Percentiles rank a stretch among this genome's conserved stretches.
Conservation (phyloP, 257 asterid genomes). For the Anisodus acutangulus region DNA sequence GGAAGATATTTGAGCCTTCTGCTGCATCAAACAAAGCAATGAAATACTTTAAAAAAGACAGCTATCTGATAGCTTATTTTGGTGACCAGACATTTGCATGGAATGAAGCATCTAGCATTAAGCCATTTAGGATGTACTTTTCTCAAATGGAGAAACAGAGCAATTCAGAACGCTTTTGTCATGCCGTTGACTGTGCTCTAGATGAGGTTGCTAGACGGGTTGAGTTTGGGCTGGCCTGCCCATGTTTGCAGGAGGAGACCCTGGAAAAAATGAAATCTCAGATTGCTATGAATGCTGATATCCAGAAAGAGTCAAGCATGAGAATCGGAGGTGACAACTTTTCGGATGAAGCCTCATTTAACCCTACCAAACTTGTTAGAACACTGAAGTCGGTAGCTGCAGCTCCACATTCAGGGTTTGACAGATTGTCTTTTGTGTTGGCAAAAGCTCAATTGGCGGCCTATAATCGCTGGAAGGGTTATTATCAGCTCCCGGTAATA, state of each 20-base stretch:
- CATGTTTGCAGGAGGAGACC: constrained; percentile 57
- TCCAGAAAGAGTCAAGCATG: constrained; percentile 44
- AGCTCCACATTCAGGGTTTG: constrained; percentile 42
- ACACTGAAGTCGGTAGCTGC: constrained; percentile 55
- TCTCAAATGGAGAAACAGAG: constrained; percentile 68
- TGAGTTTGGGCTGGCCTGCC: constrained; percentile 72
- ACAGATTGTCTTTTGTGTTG: constrained; percentile 46
- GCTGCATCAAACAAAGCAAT: constrained; percentile 65
- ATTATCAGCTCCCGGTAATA: constrained; percentile 47
- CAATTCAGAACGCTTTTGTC: constrained; percentile 43
- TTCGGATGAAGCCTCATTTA: constrained; percentile 48
- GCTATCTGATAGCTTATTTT: constrained; percentile 71
- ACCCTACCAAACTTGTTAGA: constrained; percentile 48
- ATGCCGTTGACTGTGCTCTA: constrained; percentile 62
- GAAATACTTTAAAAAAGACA: constrained; percentile 47
- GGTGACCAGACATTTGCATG: constrained; percentile 88
- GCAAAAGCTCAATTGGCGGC: constrained; percentile 62
- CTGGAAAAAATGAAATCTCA: constrained; percentile 46
- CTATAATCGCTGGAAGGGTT: constrained; percentile 70
- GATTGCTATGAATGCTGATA: constrained; percentile 55
- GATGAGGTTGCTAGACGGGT: constrained; percentile 65
- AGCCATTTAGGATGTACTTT: constrained; percentile 62
- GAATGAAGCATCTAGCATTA: constrained; percentile 64
- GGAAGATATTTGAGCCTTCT: constrained; percentile 67
- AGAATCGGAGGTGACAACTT: constrained; percentile 49